Base-by-base conservation (phyloP, 108 stramenopile species). In the Chaetoceros muelleri region DNA sequence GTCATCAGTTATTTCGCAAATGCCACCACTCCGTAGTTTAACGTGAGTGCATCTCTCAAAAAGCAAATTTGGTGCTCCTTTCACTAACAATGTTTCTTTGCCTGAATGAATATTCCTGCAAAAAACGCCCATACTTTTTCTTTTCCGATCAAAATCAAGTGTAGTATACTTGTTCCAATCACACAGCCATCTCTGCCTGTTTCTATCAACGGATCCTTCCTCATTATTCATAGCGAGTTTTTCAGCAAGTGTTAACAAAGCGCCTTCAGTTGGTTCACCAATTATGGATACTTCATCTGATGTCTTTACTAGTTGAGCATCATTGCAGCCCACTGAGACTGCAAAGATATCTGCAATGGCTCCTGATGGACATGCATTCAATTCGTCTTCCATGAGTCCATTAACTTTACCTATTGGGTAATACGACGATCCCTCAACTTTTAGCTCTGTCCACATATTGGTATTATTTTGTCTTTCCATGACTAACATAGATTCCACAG, bases 201-300 rank as follows among this genome's bases (percentile, higher is more conserved):
- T 19, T 23, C 48, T 5, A 24, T 16, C 48, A 0, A 16, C 22
- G 22, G 7, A 7, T 49, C 23, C 23, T 24, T 21, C 48, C 7
- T 7, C 48, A 7, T 5, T 7, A 21, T 49, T 26, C 18, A 30
- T 13, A 70, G 75, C 53, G 53, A 88, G 73, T 61, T 89, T 89
- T 58, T 89, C 87, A 2, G 74, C 84, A 48, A 87, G 65, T 21
- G 87, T 82, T 30, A 67, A 74, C 31, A 88, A 64, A 47, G 80
- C 80, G 8, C 85, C 87, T 51, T 91, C 90, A 10, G 90, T 91
- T 2, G 90, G 90, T 57, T 91, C 90, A 13, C 90, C 90, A 8
- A 84, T 40, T 10, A 40, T 40, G 13, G 8, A 10, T 40, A 5
- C 34, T 10, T 40, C 34, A 10, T 28, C 44, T 46, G 55, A 44